phyloP scores from a whole-genome alignment of 768 basidiomycete genomes.

The Gymnopilus dilepis region DNA sequence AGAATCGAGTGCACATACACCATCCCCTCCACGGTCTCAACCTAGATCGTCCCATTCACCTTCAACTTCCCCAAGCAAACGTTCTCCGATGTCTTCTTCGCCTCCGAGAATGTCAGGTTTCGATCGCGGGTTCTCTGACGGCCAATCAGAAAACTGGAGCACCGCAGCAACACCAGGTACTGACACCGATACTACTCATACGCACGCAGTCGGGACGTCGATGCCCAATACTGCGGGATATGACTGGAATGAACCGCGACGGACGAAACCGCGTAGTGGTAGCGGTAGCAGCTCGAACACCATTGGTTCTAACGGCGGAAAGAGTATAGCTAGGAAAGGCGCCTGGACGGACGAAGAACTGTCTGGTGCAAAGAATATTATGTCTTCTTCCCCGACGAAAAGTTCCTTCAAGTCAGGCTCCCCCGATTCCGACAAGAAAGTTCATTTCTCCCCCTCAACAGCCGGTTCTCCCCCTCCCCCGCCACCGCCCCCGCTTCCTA shows the following conservation, averaged over 20 bases:
- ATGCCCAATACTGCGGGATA: conserved; percentile 40
- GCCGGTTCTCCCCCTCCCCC: conserved; percentile 33
- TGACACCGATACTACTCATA: conserved; percentile 27
- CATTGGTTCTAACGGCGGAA: conserved; percentile 18
- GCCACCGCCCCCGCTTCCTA: conserved; percentile 10
- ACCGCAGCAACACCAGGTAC: conserved; percentile 78
- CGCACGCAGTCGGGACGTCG: conserved; percentile 65
- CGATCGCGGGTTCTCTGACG: conserved; percentile 28
- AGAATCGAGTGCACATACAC: conserved; percentile 20
- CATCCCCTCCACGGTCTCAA: conserved; percentile 19
- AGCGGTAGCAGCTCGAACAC: conserved; percentile 27
- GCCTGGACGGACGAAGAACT: conserved; percentile 22
- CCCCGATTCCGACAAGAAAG: conserved; percentile 45
- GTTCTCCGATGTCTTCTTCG: conserved; percentile 21
- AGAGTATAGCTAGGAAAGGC: conserved; percentile 10
- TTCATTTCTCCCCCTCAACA: conserved; percentile 56
- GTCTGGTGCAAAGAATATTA: conserved; percentile 11
- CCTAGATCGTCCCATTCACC: conserved; percentile 29
- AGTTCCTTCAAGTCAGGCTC: conserved; percentile 35
- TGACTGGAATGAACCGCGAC: conserved; percentile 31
- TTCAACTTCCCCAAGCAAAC: conserved; percentile 22
- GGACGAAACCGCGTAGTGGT: conserved; percentile 28
- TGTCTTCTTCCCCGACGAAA: conserved; percentile 25
- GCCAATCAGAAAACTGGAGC: conserved; percentile 71
- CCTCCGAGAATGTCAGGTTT: conserved; percentile 16